These are phyloP conservation scores for Trametes sp. DNA, from an alignment of 1,284 basidiomycete genomes.

Conservation along the genomic window DNA sequence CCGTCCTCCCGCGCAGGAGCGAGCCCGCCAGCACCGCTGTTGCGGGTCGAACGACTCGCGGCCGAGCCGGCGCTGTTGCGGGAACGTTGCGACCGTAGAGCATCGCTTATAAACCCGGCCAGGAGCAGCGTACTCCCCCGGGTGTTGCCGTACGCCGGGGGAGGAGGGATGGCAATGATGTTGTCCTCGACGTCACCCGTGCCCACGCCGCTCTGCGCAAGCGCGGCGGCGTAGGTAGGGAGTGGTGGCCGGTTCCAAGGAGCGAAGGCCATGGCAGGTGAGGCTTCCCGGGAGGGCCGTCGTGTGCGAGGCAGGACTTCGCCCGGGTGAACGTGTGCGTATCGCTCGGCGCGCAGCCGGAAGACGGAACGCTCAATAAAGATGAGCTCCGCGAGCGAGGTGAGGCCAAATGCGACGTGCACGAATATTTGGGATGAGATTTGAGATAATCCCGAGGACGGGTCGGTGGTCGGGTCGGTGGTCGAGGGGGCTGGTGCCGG, in stretches of 20 bases:
- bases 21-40: constrained; percentile 42
- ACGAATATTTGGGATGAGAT: constrained; percentile 56
- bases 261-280: constrained; percentile 54
- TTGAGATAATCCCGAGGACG: constrained; percentile 21
- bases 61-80: constrained; percentile 26
- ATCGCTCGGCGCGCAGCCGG: constrained; percentile 69
- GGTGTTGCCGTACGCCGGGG: constrained; percentile 76
- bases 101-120: constrained; percentile 58
- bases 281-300: constrained; percentile 24
- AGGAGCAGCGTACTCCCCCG: constrained; percentile 71
- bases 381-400: constrained; percentile 57
- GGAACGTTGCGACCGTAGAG: constrained; percentile 50
- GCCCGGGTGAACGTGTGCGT: constrained; percentile 63
- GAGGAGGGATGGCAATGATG: constrained; percentile 68
- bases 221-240: constrained; percentile 73
- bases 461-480: constrained; percentile 12
- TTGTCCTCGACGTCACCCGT: constrained; percentile 79
- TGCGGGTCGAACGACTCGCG: constrained; percentile 23
- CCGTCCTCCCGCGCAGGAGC: constrained; percentile 12
- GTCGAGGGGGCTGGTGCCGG: constrained; percentile 7
- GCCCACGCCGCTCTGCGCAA: constrained; percentile 71
- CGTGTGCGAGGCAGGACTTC: constrained; percentile 56
- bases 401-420: constrained; percentile 63
- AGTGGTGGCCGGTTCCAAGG: constrained; percentile 77
- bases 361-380: constrained; percentile 71